A percentile compares a stretch with the other conserved stretches of the same genome.
Evolutionary conservation across 805 yeast genomes (phyloP).

Genomic region (Ogataea nakhonphanomensis): DNA sequence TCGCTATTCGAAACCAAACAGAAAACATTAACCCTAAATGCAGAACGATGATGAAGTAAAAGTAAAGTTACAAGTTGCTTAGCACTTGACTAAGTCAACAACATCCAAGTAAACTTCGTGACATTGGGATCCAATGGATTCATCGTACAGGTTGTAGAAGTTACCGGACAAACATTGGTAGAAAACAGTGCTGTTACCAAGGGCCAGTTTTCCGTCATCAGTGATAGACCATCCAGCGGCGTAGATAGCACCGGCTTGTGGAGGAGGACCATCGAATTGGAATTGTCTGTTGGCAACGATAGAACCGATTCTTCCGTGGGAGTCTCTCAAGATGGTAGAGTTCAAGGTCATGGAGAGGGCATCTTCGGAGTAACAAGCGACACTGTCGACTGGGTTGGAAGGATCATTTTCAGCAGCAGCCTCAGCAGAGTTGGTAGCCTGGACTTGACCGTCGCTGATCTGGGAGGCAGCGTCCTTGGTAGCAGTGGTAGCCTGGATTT

Average conservation of each 20-base stretch:
- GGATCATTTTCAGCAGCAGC: slow-evolving; percentile 31
- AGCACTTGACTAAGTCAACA: slow-evolving; percentile 41
- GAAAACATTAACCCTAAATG: slow-evolving; percentile 10
- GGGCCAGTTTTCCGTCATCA: slow-evolving; percentile 45
- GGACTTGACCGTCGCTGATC: slow-evolving; percentile 26
- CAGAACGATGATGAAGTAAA: slow-evolving; percentile 20
- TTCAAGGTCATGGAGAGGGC: slow-evolving; percentile 44
- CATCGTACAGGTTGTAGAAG: slow-evolving; percentile 57
- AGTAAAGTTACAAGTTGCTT: slow-evolving; percentile 12
- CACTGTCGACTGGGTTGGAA: slow-evolving; percentile 28
- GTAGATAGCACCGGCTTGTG: slow-evolving; percentile 55
- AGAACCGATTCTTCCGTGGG: slow-evolving; percentile 51
- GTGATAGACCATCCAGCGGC: slow-evolving; percentile 53
- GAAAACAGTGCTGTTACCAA: slow-evolving; percentile 47
- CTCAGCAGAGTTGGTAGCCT: slow-evolving; percentile 25
- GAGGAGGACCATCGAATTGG: slow-evolving; percentile 66
- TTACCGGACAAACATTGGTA: slow-evolving; percentile 55
- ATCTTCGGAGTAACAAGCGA: slow-evolving; percentile 36
- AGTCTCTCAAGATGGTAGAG: slow-evolving; percentile 41
- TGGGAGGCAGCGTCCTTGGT: slow-evolving; percentile 29
- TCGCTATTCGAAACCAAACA: slow-evolving; percentile 16
- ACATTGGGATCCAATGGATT: slow-evolving; percentile 45
- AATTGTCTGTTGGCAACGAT: slow-evolving; percentile 62
- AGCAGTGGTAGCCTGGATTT: slow-evolving; percentile 39
- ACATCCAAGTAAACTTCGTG: slow-evolving; percentile 42